Evolutionary conservation across 2,329 filamentous ascomycete genomes (phyloP).

Genomic region (Aspergillus ochraceoroseus): DNA sequence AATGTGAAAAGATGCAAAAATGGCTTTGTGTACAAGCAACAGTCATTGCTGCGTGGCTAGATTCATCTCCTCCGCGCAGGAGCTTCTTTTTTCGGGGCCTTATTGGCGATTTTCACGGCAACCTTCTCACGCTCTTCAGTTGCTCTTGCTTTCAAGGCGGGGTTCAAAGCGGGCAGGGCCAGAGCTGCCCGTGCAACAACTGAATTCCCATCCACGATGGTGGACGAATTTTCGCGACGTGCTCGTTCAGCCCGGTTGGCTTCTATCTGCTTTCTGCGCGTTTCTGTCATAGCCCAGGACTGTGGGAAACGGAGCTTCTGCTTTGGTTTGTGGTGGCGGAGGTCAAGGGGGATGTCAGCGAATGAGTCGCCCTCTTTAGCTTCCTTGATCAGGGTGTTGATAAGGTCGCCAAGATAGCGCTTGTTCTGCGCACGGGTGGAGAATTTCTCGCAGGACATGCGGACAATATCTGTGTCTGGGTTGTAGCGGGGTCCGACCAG

Average conservation of each 20-base stretch:
- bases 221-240: conserved; percentile 52
- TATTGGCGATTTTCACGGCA: conserved; percentile 17
- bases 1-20: conserved; percentile 7
- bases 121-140: conserved; percentile 23
- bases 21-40: conserved; percentile 5
- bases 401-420: conserved; percentile 77
- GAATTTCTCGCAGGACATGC: conserved; percentile 87
- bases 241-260: conserved; percentile 52
- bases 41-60: not conserved
- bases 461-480: conserved; percentile 71
- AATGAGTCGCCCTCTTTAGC: conserved; percentile 82
- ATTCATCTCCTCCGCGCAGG: conserved; percentile 13
- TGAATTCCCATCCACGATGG: conserved; percentile 52
- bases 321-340: conserved; percentile 73
- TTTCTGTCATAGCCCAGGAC: conserved; percentile 72
- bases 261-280: conserved; percentile 63
- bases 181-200: conserved; percentile 36
- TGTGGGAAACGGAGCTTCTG: conserved; percentile 67
- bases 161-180: conserved; percentile 33
- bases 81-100: conserved; percentile 19
- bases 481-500: conserved; percentile 82
- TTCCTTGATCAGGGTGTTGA: conserved; percentile 66
- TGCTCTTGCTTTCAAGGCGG: conserved; percentile 23
- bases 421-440: conserved; percentile 93
- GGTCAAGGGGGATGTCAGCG: conserved; percentile 82